A percentile compares a stretch with the other conserved stretches of the same genome.
These are phyloP conservation scores for Neonectria faginata DNA, from an alignment of 2,329 filamentous ascomycete species.

Conservation along the genomic window DNA sequence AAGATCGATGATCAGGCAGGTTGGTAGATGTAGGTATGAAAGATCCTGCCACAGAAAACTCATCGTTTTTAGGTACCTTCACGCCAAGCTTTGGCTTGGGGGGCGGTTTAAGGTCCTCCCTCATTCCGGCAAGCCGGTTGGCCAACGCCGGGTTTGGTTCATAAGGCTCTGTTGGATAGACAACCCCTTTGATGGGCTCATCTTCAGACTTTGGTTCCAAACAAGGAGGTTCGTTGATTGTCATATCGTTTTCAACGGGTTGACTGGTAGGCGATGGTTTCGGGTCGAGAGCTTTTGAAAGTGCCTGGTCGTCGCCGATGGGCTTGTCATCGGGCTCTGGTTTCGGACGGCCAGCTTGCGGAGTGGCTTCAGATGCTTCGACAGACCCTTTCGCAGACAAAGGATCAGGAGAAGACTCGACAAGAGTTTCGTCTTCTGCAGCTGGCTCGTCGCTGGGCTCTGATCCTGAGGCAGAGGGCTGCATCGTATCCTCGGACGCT, in stretches of 20 bases:
- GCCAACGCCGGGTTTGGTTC: not conserved
- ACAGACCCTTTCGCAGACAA: not conserved
- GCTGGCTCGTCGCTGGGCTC: not conserved
- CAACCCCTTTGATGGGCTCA: not conserved
- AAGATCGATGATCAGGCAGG: not conserved
- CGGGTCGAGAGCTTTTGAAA: not conserved
- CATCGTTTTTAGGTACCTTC: not conserved
- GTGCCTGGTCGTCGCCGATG: not conserved
- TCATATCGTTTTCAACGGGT: not conserved
- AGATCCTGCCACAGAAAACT: not conserved
- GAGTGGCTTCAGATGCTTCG: not conserved
- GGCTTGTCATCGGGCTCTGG: not conserved
- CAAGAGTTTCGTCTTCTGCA: not conserved
- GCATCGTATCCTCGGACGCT: not conserved
- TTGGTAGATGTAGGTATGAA: not conserved
- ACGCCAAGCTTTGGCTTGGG: not conserved
- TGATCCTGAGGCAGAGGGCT: not conserved
- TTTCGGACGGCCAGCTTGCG: not conserved
- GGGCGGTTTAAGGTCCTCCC: too few relatives aligned
- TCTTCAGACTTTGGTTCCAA: not conserved
- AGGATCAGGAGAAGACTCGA: not conserved
- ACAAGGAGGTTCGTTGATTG: not conserved
- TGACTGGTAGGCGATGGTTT: not conserved
- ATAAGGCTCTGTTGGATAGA: not conserved
- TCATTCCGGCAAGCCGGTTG: not conserved